Percentiles rank a stretch among this genome's conserved stretches.
Conservation (phyloP, 1,284 basidiomycete genomes). For the Pseudozyma pruni region DNA sequence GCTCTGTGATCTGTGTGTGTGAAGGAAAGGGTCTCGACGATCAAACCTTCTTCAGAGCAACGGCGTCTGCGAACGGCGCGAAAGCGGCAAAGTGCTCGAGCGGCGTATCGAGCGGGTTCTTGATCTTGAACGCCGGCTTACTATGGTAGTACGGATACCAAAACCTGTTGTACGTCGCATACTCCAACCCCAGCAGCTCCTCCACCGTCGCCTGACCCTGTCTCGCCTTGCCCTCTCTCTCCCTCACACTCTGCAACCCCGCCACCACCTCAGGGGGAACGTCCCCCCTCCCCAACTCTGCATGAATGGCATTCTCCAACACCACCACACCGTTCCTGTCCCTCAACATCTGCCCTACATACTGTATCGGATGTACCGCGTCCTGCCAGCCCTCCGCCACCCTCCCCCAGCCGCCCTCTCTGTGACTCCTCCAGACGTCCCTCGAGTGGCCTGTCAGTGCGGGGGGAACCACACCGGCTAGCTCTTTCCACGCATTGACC, state of each 20-base stretch:
- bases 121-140: slow-evolving; percentile 6
- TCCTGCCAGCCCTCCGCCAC: not conserved
- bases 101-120: slow-evolving; percentile 8
- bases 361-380: slow-evolving; percentile 28
- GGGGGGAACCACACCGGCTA: slow-evolving; percentile 3
- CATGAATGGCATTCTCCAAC: slow-evolving; percentile 21
- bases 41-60: slow-evolving; percentile 4
- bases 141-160: slow-evolving; percentile 1
- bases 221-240: not conserved
- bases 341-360: slow-evolving; percentile 10
- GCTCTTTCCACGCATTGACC: slow-evolving; percentile 5
- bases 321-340: slow-evolving; percentile 5
- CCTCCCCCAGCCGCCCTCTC: not conserved
- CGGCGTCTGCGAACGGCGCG: slow-evolving; percentile 10
- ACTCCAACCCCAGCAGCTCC: not conserved
- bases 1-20: no score
- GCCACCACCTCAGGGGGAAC: slow-evolving; percentile 1
- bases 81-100: slow-evolving; percentile 16
- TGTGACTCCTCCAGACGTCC: slow-evolving; percentile 1
- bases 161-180: slow-evolving; percentile 10
- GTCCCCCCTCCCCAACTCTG: not conserved
- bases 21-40: no score
- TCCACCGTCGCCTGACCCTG: not conserved
- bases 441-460: slow-evolving; percentile 7
- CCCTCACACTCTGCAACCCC: not conserved